Conservation (phyloP, 2,329 filamentous ascomycete genomes). For the Neoscytalidium dimidiatum region DNA sequence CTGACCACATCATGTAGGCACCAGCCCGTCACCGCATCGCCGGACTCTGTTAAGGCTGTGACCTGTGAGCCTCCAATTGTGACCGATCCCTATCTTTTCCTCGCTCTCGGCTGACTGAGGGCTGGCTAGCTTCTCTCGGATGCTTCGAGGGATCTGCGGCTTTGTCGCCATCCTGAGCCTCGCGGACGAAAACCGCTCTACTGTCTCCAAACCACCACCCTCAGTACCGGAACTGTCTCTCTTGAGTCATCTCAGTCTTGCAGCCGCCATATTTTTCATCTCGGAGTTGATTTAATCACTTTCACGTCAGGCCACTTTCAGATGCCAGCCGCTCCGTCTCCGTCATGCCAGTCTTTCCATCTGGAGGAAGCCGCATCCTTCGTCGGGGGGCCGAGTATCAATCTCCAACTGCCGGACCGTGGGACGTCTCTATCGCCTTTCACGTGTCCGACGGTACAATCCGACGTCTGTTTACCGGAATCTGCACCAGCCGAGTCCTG, state of each 20-base stretch:
- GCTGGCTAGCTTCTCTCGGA: background rate
- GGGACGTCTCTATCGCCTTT: background rate
- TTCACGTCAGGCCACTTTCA: too few species aligned
- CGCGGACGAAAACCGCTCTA: background rate
- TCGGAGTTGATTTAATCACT: background rate
- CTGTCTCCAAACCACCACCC: background rate
- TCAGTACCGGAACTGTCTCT: background rate
- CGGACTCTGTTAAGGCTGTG: constrained; percentile 12
- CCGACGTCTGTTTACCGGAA: background rate
- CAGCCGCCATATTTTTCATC: background rate
- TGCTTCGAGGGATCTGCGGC: background rate
- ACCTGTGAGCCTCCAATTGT: constrained; percentile 10
- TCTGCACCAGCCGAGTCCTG: background rate
- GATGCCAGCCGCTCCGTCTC: too few species aligned
- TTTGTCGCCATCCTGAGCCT: constrained; percentile 1
- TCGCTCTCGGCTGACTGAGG: background rate
- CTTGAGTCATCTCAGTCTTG: background rate
- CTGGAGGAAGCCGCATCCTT: background rate
- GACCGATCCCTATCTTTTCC: background rate
- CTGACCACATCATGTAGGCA: constrained; percentile 14
- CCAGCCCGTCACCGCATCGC: constrained; percentile 1
- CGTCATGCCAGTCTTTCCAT: background rate
- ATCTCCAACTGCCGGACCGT: background rate
- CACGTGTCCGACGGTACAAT: background rate
- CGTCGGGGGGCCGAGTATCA: background rate